Evolutionary conservation across 2,329 filamentous ascomycete species (phyloP).

Genomic region (Lachnellula willkommii): DNA sequence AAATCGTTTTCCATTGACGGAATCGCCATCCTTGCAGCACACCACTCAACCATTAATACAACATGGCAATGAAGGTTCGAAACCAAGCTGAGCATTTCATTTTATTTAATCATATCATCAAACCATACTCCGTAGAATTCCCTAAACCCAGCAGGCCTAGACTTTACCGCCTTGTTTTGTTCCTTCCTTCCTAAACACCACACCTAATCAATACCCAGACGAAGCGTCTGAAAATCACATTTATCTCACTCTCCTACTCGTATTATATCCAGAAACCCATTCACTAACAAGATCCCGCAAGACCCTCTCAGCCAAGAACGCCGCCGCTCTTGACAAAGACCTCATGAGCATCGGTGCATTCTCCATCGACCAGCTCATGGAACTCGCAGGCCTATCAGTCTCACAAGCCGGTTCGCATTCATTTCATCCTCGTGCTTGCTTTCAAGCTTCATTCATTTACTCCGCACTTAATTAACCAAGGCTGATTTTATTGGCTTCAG

Average conservation of each 20-base stretch:
- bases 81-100: not conserved
- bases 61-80: conserved; percentile 16
- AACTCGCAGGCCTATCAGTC: conserved; percentile 86
- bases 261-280: no score
- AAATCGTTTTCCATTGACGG: no score
- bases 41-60: not conserved
- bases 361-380: conserved; percentile 95
- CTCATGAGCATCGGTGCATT: conserved; percentile 87
- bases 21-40: not conserved
- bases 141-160: no score
- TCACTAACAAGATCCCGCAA: conserved; percentile 32
- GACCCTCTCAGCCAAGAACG: conserved; percentile 84
- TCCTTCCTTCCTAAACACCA: no score
- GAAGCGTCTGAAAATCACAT: not conserved
- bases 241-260: no score
- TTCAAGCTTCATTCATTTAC: not conserved
- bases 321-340: conserved; percentile 83
- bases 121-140: no score
- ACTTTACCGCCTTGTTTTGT: no score
- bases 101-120: no score
- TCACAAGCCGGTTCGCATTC: conserved; percentile 70
- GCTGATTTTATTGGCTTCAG: conserved; percentile 39
- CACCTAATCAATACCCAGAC: no score
- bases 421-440: not conserved
- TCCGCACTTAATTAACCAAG: no score